phyloP scores from a whole-genome alignment of 768 basidiomycete species.

The Hygrophorus russula region DNA sequence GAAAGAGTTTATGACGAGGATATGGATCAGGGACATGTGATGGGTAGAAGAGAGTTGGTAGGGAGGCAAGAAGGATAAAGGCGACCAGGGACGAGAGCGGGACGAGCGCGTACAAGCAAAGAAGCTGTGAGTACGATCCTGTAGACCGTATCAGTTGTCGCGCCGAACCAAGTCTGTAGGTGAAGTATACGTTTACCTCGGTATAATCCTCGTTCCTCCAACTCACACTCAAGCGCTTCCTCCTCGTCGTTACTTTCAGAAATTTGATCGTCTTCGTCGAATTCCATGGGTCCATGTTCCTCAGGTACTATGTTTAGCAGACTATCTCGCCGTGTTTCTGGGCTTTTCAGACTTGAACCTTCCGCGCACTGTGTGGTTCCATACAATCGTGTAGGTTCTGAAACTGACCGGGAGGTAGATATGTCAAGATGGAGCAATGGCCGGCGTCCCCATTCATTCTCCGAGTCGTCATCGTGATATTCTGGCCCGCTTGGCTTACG shows the following conservation, averaged over 20 bases:
- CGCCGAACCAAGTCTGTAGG: background rate
- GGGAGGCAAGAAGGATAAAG: slow-evolving; percentile 36
- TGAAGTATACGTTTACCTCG: slow-evolving; percentile 23
- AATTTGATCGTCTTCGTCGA: slow-evolving; percentile 18
- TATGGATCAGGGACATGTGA: slow-evolving; percentile 17
- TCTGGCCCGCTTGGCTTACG: too few species aligned
- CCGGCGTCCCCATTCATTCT: background rate
- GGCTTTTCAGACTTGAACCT: slow-evolving; percentile 10
- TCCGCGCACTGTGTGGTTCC: background rate
- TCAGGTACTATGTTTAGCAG: slow-evolving; percentile 27
- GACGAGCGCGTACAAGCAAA: slow-evolving; percentile 49
- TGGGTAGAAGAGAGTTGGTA: slow-evolving; percentile 42
- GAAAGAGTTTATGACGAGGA: slow-evolving; percentile 38
- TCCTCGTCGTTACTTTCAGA: slow-evolving; percentile 25
- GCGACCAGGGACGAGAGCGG: slow-evolving; percentile 40
- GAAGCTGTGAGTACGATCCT: slow-evolving; percentile 54
- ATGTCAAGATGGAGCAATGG: slow-evolving; percentile 3
- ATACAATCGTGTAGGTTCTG: slow-evolving; percentile 1
- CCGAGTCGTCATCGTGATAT: background rate
- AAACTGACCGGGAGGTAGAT: slow-evolving; percentile 1
- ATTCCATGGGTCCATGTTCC: slow-evolving; percentile 13
- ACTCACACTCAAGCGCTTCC: slow-evolving; percentile 26
- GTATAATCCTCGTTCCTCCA: slow-evolving; percentile 41
- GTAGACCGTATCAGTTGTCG: background rate
- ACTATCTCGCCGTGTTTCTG: slow-evolving; percentile 23